Evolutionary conservation across 208 protist species (phyloP).

Genomic region (Novymonas esmeraldas): DNA sequence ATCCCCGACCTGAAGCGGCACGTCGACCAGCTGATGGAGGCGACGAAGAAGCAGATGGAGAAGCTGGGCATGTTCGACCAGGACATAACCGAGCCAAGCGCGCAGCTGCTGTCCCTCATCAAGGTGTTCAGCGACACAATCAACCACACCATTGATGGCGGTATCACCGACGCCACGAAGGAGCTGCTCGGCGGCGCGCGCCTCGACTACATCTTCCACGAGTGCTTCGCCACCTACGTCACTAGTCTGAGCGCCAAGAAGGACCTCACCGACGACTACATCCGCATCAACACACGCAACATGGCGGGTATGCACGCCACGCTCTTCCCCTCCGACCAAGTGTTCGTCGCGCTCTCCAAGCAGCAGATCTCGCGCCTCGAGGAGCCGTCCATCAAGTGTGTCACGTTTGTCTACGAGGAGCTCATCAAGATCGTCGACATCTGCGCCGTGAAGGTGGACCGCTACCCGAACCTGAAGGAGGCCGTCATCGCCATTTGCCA

Average conservation of each 20-base stretch:
- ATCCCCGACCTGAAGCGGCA: constrained; percentile 95
- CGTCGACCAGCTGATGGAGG: constrained; percentile 87
- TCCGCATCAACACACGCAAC: constrained; percentile 96
- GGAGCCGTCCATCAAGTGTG: constrained; percentile 95
- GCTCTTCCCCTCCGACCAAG: constrained; percentile 97
- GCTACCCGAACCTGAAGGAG: constrained; percentile 92
- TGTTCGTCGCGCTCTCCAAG: constrained; percentile 96
- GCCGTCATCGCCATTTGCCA: constrained; percentile 88
- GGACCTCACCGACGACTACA: constrained; percentile 94
- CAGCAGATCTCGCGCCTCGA: constrained; percentile 95
- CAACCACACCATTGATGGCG: constrained; percentile 95
- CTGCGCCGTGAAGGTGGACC: constrained; percentile 74
- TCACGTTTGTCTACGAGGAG: constrained; percentile 97
- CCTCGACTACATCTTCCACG: constrained; percentile 97
- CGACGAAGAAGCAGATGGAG: constrained; percentile 89
- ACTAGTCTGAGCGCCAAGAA: constrained; percentile 89
- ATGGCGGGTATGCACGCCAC: constrained; percentile 96
- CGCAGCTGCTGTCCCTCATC: constrained; percentile 84
- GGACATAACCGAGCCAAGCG: constrained; percentile 79
- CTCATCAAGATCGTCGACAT: constrained; percentile 92
- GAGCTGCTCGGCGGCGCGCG: constrained; percentile 96
- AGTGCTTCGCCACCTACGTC: constrained; percentile 93
- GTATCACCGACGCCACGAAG: constrained; percentile 85
- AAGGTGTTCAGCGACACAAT: constrained; percentile 90
- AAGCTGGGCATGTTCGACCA: constrained; percentile 90